Evolutionary conservation across 176 grass and related monocot species (phyloP).

Genomic region (Aegilops longissima): DNA sequence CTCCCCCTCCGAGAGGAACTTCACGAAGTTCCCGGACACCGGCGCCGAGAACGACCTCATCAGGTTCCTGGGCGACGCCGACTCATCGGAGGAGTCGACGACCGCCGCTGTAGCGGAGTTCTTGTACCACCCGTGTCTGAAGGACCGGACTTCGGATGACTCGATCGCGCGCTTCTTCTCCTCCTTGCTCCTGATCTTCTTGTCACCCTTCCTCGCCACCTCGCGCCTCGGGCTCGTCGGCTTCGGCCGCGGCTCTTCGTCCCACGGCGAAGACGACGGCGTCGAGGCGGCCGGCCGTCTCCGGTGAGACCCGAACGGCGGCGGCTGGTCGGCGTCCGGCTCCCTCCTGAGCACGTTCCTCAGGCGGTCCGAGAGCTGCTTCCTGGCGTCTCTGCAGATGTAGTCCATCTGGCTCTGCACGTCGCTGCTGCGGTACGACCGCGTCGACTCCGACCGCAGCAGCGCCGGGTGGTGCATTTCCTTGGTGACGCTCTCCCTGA

Average conservation of each 20-base stretch:
- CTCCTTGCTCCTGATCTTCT: conserved; percentile 54
- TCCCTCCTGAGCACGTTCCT: conserved; percentile 71
- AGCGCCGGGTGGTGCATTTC: conserved; percentile 52
- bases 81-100: conserved; percentile 4
- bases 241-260: conserved; percentile 48
- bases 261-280: conserved; percentile 23
- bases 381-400: conserved; percentile 54
- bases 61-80: conserved; percentile 63
- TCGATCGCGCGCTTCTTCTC: conserved; percentile 48
- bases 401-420: conserved; percentile 51
- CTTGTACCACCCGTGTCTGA: conserved; percentile 39
- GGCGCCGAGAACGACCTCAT: conserved; percentile 91
- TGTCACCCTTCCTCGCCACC: conserved; percentile 40
- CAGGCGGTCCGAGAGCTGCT: conserved; percentile 64
- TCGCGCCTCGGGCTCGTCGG: conserved; percentile 29
- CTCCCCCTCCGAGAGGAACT: conserved; percentile 84
- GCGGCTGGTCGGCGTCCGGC: conserved; percentile 30
- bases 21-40: conserved; percentile 76
- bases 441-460: conserved; percentile 58
- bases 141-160: conserved; percentile 43
- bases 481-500: conserved; percentile 64
- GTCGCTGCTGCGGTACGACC: conserved; percentile 55
- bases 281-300: conserved; percentile 15
- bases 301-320: conserved; percentile 15
- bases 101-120: neutral